A percentile compares a stretch with the other conserved stretches of the same genome.
phyloP scores from a whole-genome alignment of 805 yeast species.

The Blastobotrys robertii region DNA sequence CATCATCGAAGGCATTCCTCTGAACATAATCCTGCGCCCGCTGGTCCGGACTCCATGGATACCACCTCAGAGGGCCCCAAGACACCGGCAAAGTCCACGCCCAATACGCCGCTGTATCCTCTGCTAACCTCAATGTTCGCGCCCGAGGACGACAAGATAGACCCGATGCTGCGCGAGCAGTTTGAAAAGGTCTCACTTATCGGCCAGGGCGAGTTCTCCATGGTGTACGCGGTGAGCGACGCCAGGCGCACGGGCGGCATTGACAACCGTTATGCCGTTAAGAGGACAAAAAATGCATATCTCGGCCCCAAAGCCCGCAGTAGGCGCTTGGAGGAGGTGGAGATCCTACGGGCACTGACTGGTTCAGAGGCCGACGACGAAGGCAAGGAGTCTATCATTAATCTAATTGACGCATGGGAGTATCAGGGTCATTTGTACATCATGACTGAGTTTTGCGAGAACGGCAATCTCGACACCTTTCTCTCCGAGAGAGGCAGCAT shows the following conservation, averaged over 20 bases:
- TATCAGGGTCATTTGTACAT: constrained; percentile 62
- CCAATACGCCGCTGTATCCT: constrained; percentile 22
- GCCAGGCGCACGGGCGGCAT: neutral
- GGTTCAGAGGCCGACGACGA: constrained; percentile 31
- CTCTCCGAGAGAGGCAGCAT: constrained; percentile 66
- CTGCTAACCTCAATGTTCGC: constrained; percentile 7
- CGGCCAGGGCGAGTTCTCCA: constrained; percentile 84
- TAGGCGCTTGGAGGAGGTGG: constrained; percentile 66
- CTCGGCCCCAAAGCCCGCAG: constrained; percentile 48
- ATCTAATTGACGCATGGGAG: constrained; percentile 82
- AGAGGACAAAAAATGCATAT: constrained; percentile 65
- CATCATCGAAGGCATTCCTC: no score
- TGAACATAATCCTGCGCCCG: no score
- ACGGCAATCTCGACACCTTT: constrained; percentile 80
- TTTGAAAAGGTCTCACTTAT: constrained; percentile 61
- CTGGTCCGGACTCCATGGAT: constrained; percentile 1
- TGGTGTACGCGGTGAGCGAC: constrained; percentile 65
- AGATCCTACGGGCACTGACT: constrained; percentile 34
- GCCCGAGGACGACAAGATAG: constrained; percentile 9
- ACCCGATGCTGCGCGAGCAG: constrained; percentile 31
- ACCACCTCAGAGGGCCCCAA: constrained; percentile 7
- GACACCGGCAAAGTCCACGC: constrained; percentile 21
- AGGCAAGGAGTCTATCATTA: constrained; percentile 70
- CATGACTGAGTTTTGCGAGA: constrained; percentile 92
- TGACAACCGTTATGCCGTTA: constrained; percentile 64